phyloP scores from a whole-genome alignment of 441 rosid species.

The Theobroma grandiflorum region DNA sequence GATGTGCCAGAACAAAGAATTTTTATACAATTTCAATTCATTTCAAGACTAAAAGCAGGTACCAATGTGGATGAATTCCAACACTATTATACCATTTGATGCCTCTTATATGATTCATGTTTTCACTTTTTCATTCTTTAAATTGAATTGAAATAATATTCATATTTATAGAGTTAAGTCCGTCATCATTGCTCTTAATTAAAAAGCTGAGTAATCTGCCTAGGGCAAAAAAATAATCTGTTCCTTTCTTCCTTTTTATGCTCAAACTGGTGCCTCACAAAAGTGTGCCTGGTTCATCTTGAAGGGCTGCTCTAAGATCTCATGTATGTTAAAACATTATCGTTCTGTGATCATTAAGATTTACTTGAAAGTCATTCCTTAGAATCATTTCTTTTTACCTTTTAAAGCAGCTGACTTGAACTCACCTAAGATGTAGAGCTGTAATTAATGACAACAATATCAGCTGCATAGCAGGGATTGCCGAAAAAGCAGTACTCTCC shows the following conservation, averaged over 20 bases:
- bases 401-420: constrained; percentile 3
- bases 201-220: background rate
- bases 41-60: constrained; percentile 11
- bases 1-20: constrained; percentile 6
- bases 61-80: background rate
- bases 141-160: background rate
- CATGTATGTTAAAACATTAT: background rate
- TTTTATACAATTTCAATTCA: background rate
- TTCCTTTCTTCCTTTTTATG: background rate
- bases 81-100: constrained; percentile 10
- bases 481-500: background rate
- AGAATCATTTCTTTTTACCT: background rate
- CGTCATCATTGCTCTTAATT: background rate
- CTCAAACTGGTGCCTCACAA: background rate
- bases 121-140: background rate
- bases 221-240: background rate
- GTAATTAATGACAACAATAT: background rate
- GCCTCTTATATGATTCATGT: background rate
- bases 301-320: background rate
- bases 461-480: background rate
- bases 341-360: background rate
- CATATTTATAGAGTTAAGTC: background rate
- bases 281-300: background rate
- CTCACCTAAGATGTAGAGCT: background rate
- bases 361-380: background rate